Conservation (phyloP, 805 yeast genomes). For the Kluyveromyces aestuarii region DNA sequence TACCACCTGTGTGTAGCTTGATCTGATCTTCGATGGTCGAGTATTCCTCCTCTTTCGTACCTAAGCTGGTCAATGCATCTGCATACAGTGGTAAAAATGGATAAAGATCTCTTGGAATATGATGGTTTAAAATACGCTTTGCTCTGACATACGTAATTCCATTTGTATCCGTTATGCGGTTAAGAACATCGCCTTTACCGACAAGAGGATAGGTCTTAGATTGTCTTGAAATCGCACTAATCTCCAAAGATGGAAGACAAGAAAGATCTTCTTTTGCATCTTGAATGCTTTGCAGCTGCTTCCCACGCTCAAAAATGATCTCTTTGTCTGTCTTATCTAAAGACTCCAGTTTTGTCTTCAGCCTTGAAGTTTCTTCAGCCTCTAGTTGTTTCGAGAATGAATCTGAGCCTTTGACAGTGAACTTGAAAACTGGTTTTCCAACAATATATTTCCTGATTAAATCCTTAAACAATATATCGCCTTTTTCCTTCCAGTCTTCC, state of each 20-base stretch:
- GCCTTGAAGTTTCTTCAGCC: constrained; percentile 47
- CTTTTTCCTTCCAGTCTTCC: constrained; percentile 41
- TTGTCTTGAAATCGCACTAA: constrained; percentile 59
- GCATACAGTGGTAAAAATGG: constrained; percentile 70
- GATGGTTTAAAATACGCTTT: constrained; percentile 44
- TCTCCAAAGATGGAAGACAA: constrained; percentile 67
- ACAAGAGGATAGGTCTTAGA: constrained; percentile 36
- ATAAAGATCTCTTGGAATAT: constrained; percentile 51
- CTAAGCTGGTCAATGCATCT: constrained; percentile 74
- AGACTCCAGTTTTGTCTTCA: constrained; percentile 33
- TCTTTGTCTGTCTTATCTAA: constrained; percentile 50
- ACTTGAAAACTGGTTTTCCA: constrained; percentile 52
- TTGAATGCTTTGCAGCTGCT: constrained; percentile 53
- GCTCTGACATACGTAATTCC: constrained; percentile 74
- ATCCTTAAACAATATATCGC: constrained; percentile 52
- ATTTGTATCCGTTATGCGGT: constrained; percentile 60
- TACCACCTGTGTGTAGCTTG: constrained; percentile 76
- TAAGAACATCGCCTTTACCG: constrained; percentile 29
- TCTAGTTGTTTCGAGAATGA: constrained; percentile 42
- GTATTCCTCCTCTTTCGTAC: constrained; percentile 65
- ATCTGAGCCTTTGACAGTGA: constrained; percentile 65
- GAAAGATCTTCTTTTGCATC: constrained; percentile 62
- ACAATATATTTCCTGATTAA: constrained; percentile 47
- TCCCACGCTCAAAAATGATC: constrained; percentile 51
- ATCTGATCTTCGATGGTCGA: constrained; percentile 80